Percentiles rank a stretch among this genome's conserved stretches.
These are phyloP conservation scores for Stemphylium lycopersici DNA, from an alignment of 2,329 filamentous ascomycete species.

Conservation along the genomic window DNA sequence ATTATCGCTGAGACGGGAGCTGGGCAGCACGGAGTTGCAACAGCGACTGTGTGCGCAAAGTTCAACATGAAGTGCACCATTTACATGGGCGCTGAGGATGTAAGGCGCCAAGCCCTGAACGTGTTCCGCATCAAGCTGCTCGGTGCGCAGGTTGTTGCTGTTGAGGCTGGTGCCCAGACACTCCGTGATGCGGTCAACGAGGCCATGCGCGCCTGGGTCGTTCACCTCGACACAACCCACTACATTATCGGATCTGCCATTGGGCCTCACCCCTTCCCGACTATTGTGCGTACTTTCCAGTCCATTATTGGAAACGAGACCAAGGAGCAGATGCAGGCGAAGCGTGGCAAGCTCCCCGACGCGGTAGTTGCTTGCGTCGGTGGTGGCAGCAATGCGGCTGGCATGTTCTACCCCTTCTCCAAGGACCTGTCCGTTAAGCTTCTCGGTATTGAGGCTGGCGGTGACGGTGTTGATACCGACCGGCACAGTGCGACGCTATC, in stretches of 20 bases:
- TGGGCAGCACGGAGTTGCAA: slow-evolving; percentile 96
- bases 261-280: slow-evolving; percentile 96
- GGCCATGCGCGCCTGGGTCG: slow-evolving; percentile 91
- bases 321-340: slow-evolving; percentile 84
- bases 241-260: slow-evolving; percentile 99
- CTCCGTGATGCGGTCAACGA: slow-evolving; percentile 81
- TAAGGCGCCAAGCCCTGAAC: slow-evolving; percentile 92
- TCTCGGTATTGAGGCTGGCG: slow-evolving; percentile 92
- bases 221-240: slow-evolving; percentile 89
- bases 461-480: slow-evolving; percentile 84
- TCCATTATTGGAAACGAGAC: slow-evolving; percentile 95
- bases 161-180: slow-evolving; percentile 82
- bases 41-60: slow-evolving; percentile 95
- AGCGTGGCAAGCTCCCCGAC: slow-evolving; percentile 88
- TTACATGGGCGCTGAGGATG: slow-evolving; percentile 98
- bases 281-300: slow-evolving; percentile 96
- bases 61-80: slow-evolving; percentile 98
- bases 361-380: slow-evolving; percentile 97
- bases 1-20: slow-evolving; percentile 98
- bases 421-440: slow-evolving; percentile 85
- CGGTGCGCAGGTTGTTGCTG: slow-evolving; percentile 88
- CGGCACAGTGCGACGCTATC: slow-evolving; percentile 88
- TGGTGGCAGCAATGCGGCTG: slow-evolving; percentile 90
- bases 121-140: slow-evolving; percentile 98
- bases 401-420: slow-evolving; percentile 98